These are phyloP conservation scores for Ogataea populi-albae DNA, from an alignment of 805 yeast genomes.

Conservation along the genomic window DNA sequence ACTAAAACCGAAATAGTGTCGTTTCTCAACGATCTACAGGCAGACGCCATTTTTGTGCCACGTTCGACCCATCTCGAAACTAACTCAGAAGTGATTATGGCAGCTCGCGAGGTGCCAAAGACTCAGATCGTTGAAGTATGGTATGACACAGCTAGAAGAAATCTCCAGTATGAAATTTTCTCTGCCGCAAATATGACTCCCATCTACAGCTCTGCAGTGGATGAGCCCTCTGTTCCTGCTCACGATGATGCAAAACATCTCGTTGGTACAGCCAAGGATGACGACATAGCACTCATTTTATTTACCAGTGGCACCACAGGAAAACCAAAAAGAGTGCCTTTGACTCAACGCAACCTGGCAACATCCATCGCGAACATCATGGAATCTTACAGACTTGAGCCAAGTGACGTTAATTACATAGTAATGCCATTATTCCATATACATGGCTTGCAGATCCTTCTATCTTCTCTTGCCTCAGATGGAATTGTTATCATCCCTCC, in stretches of 20 bases:
- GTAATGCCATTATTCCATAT: slow-evolving; percentile 81
- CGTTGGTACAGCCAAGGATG: slow-evolving; percentile 14
- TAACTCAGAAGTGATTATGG: slow-evolving; percentile 30
- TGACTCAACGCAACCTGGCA: slow-evolving; percentile 61
- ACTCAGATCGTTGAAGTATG: slow-evolving; percentile 58
- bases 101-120: slow-evolving; percentile 35
- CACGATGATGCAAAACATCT: slow-evolving; percentile 6
- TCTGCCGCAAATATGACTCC: slow-evolving; percentile 12
- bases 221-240: slow-evolving; percentile 15
- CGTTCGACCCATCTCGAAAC: slow-evolving; percentile 40
- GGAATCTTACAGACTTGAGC: slow-evolving; percentile 51
- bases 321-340: slow-evolving; percentile 71
- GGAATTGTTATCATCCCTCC: slow-evolving; percentile 64
- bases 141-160: slow-evolving; percentile 39
- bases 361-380: slow-evolving; percentile 58
- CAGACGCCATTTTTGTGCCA: slow-evolving; percentile 58
- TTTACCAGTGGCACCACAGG: slow-evolving; percentile 81
- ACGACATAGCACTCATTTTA: slow-evolving; percentile 60
- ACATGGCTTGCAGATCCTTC: slow-evolving; percentile 67
- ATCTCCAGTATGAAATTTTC: slow-evolving; percentile 40
- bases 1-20: slow-evolving; percentile 61
- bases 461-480: slow-evolving; percentile 58
- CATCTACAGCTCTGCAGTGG: slow-evolving; percentile 19
- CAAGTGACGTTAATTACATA: slow-evolving; percentile 52
- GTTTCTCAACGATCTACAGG: slow-evolving; percentile 57